phyloP scores from a whole-genome alignment of 768 basidiomycete genomes.

The Russula sp. region DNA sequence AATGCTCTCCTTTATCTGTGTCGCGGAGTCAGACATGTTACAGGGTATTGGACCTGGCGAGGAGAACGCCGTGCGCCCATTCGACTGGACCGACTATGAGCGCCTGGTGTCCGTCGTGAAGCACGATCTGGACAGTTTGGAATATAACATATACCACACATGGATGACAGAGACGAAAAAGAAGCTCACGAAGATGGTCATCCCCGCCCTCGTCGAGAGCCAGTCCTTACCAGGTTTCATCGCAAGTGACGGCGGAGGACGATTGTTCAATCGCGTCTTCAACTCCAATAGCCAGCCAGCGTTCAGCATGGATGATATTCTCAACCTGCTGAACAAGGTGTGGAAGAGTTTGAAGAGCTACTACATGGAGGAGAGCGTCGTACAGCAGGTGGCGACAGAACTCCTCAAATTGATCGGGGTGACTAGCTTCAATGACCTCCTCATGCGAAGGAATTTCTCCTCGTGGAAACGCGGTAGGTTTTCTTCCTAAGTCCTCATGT shows the following conservation, averaged over 20 bases:
- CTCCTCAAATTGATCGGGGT: conserved; percentile 94
- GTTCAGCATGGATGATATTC: conserved; percentile 97
- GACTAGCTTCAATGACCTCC: conserved; percentile 94
- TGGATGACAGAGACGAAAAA: conserved; percentile 99
- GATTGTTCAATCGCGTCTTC: conserved; percentile 90
- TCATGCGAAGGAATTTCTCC: conserved; percentile 98
- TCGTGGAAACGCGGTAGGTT: conserved; percentile 96
- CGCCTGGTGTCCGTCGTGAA: conserved; percentile 96
- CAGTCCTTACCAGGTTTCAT: conserved; percentile 98
- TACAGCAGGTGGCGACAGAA: conserved; percentile 93
- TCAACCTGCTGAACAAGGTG: conserved; percentile 95
- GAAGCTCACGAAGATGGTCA: conserved; percentile 93
- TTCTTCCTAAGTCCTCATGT: neutral
- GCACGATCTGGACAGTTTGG: conserved; percentile 95
- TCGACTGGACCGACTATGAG: conserved; percentile 97
- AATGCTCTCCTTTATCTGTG: conserved; percentile 97
- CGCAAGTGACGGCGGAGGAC: conserved; percentile 88
- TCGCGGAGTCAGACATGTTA: conserved; percentile 98
- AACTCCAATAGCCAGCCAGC: conserved; percentile 84
- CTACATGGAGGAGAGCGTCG: conserved; percentile 95
- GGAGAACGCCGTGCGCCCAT: conserved; percentile 85
- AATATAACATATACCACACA: conserved; percentile 99
- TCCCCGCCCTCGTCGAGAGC: conserved; percentile 97
- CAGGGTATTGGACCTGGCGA: conserved; percentile 97
- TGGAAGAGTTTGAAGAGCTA: conserved; percentile 98